Evolutionary conservation across 1,139 yeast species (phyloP).

Genomic region (Candida anutae): DNA sequence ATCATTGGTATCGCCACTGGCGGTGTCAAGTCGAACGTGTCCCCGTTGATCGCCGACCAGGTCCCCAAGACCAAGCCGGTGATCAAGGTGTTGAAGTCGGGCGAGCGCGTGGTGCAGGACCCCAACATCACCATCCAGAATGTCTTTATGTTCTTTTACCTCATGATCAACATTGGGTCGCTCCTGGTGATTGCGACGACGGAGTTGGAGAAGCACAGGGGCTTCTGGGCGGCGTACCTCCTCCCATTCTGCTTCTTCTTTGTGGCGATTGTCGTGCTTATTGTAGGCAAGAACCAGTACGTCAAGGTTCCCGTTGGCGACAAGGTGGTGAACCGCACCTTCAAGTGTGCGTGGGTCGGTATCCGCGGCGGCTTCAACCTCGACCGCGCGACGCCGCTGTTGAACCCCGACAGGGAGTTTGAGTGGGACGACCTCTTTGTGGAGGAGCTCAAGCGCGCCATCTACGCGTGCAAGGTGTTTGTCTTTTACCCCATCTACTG

Average conservation of each 20-base stretch:
- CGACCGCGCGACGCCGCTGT: constrained; percentile 50
- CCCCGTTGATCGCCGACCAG: constrained; percentile 79
- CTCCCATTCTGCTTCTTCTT: constrained; percentile 64
- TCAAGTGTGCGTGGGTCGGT: constrained; percentile 41
- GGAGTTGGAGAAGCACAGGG: constrained; percentile 15
- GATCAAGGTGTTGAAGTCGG: constrained; percentile 17
- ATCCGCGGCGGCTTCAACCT: constrained; percentile 42
- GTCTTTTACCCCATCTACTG: constrained; percentile 57
- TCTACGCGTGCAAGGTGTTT: constrained; percentile 58
- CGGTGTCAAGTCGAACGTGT: constrained; percentile 71
- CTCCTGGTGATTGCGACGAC: constrained; percentile 20
- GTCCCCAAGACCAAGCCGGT: constrained; percentile 22
- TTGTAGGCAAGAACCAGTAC: constrained; percentile 50
- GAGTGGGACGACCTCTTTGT: constrained; percentile 58
- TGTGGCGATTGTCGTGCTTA: constrained; percentile 48
- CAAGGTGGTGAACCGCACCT: constrained; percentile 51
- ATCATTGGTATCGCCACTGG: constrained; percentile 75
- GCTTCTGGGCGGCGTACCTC: constrained; percentile 25
- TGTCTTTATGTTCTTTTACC: constrained; percentile 20
- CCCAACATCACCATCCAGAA: constrained; percentile 21
- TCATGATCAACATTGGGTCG: constrained; percentile 20
- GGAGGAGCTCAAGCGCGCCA: constrained; percentile 52
- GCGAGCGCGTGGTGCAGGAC: constrained; percentile 18
- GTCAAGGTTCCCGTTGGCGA: constrained; percentile 58
- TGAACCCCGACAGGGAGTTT: constrained; percentile 31